Evolutionary conservation across 495 filamentous ascomycete genomes (phyloP), one percentile per base, ranked within the genome.

Genomic region (Podospora pseudopauciseta): DNA sequence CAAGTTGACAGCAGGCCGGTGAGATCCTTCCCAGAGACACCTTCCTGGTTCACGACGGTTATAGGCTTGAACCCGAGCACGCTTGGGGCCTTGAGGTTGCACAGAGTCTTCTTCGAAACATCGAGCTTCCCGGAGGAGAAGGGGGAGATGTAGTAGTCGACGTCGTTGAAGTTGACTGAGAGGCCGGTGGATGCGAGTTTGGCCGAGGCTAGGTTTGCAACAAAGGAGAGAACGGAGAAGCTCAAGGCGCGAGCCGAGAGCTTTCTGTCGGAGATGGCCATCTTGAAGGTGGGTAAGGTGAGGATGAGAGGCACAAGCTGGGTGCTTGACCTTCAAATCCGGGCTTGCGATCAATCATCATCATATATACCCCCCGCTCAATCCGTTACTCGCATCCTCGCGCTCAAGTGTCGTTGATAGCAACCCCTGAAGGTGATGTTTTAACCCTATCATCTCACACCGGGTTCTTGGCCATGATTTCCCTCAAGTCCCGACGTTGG

Each of bases 101-200:
- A 32, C 4, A 72, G 20, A 11, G 67, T 64, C 23, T 20, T 49
- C 5, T 18, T 26, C 7, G 26, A 58, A 66, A 70, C 44, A 65
- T 54, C 5, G 58, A 77, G 65, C 13, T 72, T 72, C 55, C 71
- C 67, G 27, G 75, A 72, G 44, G 76, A 68, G 68, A 68, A 76
- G 27, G 71, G 72, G 1, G 74, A 72, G 63, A 81, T 71, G 63
- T 79, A 85, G 67, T 83, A 85, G 19, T 76, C 68, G 39, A 85
- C 74, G 30, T 75, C 74, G 71, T 84, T 78, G 59, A 85, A 61
- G 1, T 71, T 71, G 19, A 82, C 74, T 0, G 83, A 78, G 11
- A 77, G 73, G 30, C 82, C 82, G 7, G 77, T 82, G 5, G 78
- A 70, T 23, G 67, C 60, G 67, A 77, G 67, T 39, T 68, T 39